phyloP scores from a whole-genome alignment of 495 filamentous ascomycete genomes.

The Podospora pseudocomata region DNA sequence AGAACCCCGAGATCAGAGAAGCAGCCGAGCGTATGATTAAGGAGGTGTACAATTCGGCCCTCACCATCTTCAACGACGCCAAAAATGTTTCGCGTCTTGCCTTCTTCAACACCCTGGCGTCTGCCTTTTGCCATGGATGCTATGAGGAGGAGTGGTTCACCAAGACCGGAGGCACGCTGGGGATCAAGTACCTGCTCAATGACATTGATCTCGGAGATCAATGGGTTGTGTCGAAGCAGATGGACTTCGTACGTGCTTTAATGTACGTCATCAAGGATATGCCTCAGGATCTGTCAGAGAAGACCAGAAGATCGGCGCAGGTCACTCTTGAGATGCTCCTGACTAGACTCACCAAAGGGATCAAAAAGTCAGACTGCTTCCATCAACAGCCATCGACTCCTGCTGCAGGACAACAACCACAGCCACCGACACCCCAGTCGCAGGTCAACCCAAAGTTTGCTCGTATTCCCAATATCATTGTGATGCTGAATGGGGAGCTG shows the following conservation, averaged over 20 bases:
- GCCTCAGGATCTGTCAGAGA: conserved; percentile 83
- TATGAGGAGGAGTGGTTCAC: conserved; percentile 97
- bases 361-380: conserved; percentile 71
- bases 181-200: conserved; percentile 77
- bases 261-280: conserved; percentile 98
- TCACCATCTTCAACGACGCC: conserved; percentile 71
- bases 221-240: conserved; percentile 77
- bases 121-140: conserved; percentile 86
- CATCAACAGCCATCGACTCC: conserved; percentile 41
- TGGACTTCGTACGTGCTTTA: conserved; percentile 79
- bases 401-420: conserved; percentile 5
- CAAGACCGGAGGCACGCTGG: conserved; percentile 85
- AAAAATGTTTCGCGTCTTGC: conserved; percentile 65
- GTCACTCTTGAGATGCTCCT: conserved; percentile 76
- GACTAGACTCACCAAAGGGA: conserved; percentile 65
- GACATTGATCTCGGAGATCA: conserved; percentile 75
- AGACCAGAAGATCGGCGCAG: conserved; percentile 75
- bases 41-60: conserved; percentile 72
- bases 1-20: conserved; percentile 72
- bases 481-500: conserved; percentile 79
- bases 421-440: conserved; percentile 30
- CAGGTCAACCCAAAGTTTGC: conserved; percentile 30
- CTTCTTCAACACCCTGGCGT: conserved; percentile 78
- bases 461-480: conserved; percentile 69
- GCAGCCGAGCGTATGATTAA: conserved; percentile 74